A percentile compares a stretch with the other conserved stretches of the same genome.
phyloP scores from a whole-genome alignment of 257 asterid genomes.

The Jacaranda mimosifolia region DNA sequence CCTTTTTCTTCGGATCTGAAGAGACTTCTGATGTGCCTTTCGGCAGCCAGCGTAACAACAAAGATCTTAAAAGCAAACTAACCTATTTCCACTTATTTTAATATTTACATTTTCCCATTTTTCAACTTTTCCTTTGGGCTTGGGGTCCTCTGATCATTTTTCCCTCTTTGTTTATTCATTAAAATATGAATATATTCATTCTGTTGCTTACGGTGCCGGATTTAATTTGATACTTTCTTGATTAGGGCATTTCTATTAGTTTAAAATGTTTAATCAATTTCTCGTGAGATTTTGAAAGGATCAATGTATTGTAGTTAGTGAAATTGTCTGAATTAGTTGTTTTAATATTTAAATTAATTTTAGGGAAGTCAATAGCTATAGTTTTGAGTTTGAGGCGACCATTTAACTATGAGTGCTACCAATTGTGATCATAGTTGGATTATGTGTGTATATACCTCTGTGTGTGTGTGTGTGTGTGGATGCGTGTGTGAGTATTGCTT shows the following conservation, averaged over 20 bases:
- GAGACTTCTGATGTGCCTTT: constrained; percentile 62
- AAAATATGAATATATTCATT: constrained; percentile 53
- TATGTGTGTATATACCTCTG: no score
- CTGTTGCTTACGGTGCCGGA: constrained; percentile 45
- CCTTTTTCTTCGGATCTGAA: constrained; percentile 92
- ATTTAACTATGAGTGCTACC: background rate
- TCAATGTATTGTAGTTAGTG: constrained; percentile 42
- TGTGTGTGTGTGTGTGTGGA: no score
- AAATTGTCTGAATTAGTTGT: constrained; percentile 3
- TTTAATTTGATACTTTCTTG: constrained; percentile 26
- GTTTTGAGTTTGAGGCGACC: background rate
- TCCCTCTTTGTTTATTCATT: constrained; percentile 29
- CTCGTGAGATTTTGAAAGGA: constrained; percentile 37
- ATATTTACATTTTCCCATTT: background rate
- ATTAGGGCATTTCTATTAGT: constrained; percentile 37
- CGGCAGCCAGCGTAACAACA: constrained; percentile 62
- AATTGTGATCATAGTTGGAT: no score
- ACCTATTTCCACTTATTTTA: constrained; percentile 11
- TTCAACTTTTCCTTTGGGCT: background rate
- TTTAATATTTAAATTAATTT: constrained; percentile 14
- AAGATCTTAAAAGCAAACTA: constrained; percentile 56
- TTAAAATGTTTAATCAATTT: constrained; percentile 23
- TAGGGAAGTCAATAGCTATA: constrained; percentile 44
- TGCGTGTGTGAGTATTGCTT: no score
- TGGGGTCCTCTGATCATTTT: background rate